A percentile compares a stretch with the other conserved stretches of the same genome.
Evolutionary conservation across 768 basidiomycete species (phyloP).

Genomic region (Pleurotus citrinopileatus): DNA sequence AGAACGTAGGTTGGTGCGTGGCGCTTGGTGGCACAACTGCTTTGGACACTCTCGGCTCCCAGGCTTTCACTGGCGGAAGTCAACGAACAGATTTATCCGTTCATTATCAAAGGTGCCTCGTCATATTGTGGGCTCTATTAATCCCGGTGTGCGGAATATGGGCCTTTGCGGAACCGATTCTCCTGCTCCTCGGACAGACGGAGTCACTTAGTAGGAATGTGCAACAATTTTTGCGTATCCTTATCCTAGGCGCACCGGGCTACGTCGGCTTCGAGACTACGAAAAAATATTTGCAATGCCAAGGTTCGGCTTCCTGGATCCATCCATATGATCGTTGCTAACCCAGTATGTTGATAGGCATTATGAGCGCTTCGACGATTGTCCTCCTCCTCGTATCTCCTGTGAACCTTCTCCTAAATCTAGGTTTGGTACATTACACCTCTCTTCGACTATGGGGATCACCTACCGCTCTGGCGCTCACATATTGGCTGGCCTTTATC

Average conservation of each 20-base stretch:
- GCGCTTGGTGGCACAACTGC: conserved; percentile 79
- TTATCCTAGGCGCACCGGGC: conserved; percentile 65
- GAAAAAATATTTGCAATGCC: conserved; percentile 80
- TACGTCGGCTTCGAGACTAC: conserved; percentile 75
- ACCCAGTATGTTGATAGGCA: conserved; percentile 43
- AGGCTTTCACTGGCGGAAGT: conserved; percentile 66
- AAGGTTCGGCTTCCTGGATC: conserved; percentile 41
- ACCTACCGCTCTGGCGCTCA: conserved; percentile 63
- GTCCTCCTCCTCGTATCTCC: conserved; percentile 64
- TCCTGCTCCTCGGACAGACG: conserved; percentile 64
- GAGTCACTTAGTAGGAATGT: conserved; percentile 54
- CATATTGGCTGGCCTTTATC: conserved; percentile 67
- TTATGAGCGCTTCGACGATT: conserved; percentile 69
- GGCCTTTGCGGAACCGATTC: conserved; percentile 60
- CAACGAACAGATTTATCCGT: conserved; percentile 64
- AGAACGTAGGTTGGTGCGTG: conserved; percentile 63
- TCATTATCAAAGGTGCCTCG: conserved; percentile 67
- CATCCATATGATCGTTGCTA: background rate
- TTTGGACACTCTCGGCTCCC: conserved; percentile 75
- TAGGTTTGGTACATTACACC: conserved; percentile 63
- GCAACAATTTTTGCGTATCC: conserved; percentile 60
- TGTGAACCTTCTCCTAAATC: conserved; percentile 59
- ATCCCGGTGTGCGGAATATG: conserved; percentile 63
- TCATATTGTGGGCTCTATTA: conserved; percentile 62
- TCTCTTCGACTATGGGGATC: conserved; percentile 62